Evolutionary conservation across 2,329 filamentous ascomycete genomes (phyloP).

Genomic region (Xylariaceae sp.): DNA sequence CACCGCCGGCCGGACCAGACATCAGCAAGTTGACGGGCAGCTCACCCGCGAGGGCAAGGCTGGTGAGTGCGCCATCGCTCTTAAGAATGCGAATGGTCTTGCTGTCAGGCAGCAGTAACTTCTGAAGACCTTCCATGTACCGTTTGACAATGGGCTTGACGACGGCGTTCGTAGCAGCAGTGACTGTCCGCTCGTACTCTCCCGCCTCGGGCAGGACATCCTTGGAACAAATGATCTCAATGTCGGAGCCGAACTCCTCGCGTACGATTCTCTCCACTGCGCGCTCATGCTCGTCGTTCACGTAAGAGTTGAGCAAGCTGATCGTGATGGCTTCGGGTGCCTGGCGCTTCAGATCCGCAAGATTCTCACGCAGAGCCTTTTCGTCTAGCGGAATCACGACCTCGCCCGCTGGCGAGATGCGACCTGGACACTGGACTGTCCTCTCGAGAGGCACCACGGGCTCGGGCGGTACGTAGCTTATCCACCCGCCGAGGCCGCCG

Average conservation of each 20-base stretch:
- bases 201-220: slow-evolving; percentile 43
- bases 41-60: slow-evolving; percentile 38
- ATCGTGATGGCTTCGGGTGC: slow-evolving; percentile 41
- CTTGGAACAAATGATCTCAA: slow-evolving; percentile 40
- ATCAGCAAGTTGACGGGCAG: slow-evolving; percentile 45
- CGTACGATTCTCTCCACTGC: slow-evolving; percentile 32
- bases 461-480: slow-evolving; percentile 41
- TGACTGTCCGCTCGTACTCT: slow-evolving; percentile 45
- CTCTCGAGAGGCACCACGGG: slow-evolving; percentile 44
- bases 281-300: slow-evolving; percentile 38
- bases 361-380: slow-evolving; percentile 30
- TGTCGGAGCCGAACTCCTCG: slow-evolving; percentile 36
- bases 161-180: slow-evolving; percentile 42
- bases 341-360: slow-evolving; percentile 35
- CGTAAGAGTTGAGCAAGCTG: slow-evolving; percentile 43
- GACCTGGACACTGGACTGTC: slow-evolving; percentile 40
- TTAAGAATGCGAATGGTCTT: slow-evolving; percentile 42
- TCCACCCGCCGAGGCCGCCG: slow-evolving; percentile 45
- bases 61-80: slow-evolving; percentile 44
- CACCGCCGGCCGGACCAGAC: slow-evolving; percentile 47
- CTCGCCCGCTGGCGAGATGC: slow-evolving; percentile 38
- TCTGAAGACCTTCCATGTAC: slow-evolving; percentile 38
- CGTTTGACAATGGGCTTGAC: slow-evolving; percentile 43
- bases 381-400: slow-evolving; percentile 35
- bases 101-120: slow-evolving; percentile 26